These are phyloP conservation scores for Entoloma clypeatum DNA, from an alignment of 1,284 basidiomycete species.

Conservation along the genomic window DNA sequence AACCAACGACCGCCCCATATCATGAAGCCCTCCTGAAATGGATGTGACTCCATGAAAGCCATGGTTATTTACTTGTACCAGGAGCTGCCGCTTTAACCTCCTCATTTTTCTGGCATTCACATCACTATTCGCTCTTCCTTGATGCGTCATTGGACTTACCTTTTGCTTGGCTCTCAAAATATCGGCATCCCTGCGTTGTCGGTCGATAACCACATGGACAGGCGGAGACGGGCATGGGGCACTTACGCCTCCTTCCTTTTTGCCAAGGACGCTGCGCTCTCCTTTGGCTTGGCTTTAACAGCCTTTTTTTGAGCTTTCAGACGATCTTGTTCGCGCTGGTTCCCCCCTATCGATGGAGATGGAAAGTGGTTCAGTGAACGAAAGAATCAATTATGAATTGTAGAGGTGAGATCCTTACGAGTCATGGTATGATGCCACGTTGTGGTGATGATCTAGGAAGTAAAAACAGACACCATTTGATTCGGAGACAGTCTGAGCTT, in stretches of 20 bases:
- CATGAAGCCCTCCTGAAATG: constrained; percentile 3
- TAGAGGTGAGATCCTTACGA: constrained; percentile 34
- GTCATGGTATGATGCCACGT: constrained; percentile 40
- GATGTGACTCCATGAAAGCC: constrained; percentile 14
- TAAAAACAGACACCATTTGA: constrained; percentile 9
- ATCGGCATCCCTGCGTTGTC: constrained; percentile 70
- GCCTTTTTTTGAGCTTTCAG: constrained; percentile 70
- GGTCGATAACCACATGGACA: too few relatives aligned
- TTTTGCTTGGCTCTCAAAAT: constrained; percentile 73
- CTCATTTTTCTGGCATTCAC: constrained; percentile 52
- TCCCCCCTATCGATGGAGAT: constrained; percentile 54
- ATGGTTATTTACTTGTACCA: constrained; percentile 42
- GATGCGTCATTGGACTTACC: constrained; percentile 36
- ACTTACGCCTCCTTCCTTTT: constrained; percentile 76
- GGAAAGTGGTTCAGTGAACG: constrained; percentile 20
- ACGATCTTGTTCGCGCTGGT: constrained; percentile 75
- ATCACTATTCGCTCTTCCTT: constrained; percentile 16
- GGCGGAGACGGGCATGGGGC: constrained; percentile 10
- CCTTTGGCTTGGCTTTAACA: constrained; percentile 59
- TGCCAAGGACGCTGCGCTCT: constrained; percentile 55
- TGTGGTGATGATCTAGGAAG: constrained; percentile 14
- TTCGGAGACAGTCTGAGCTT: constrained; percentile 21
- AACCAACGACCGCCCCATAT: constrained; percentile 1
- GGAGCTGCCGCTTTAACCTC: constrained; percentile 42
- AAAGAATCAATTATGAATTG: constrained; percentile 12